Evolutionary conservation across 176 grass and related monocot genomes (phyloP).

Genomic region (Lolium rigidum): DNA sequence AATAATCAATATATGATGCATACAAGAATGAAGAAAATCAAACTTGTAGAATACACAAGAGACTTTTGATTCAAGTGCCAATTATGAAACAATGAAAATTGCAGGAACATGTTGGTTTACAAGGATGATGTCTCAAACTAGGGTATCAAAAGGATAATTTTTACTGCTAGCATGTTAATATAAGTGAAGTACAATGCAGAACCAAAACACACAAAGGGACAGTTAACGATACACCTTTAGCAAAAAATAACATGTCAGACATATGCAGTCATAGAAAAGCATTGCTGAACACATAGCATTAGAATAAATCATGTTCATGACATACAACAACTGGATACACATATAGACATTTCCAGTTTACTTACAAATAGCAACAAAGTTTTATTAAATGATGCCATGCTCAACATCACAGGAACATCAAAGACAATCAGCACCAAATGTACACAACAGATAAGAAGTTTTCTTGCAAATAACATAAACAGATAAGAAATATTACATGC

Average conservation of each 20-base stretch:
- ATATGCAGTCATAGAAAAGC: neutral
- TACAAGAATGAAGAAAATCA: neutral
- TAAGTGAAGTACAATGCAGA: neutral
- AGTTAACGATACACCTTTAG: neutral
- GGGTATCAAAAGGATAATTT: neutral
- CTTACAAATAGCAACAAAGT: neutral
- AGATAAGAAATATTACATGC: conserved; percentile 58
- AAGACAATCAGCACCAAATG: neutral
- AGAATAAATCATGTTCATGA: neutral
- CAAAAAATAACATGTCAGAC: neutral
- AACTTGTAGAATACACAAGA: neutral
- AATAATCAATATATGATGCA: neutral
- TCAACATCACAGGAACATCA: neutral
- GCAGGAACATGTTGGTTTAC: neutral
- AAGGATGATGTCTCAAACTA: neutral
- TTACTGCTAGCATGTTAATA: neutral
- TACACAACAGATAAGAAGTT: neutral
- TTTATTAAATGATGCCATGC: neutral
- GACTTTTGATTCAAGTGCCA: neutral
- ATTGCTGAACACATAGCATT: neutral
- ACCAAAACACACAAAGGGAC: neutral
- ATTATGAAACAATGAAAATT: neutral
- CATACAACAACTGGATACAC: neutral
- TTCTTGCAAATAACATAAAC: neutral
- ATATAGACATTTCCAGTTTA: neutral